Evolutionary conservation across 2,329 filamentous ascomycete species (phyloP).

Genomic region (Colletotrichum sp.): DNA sequence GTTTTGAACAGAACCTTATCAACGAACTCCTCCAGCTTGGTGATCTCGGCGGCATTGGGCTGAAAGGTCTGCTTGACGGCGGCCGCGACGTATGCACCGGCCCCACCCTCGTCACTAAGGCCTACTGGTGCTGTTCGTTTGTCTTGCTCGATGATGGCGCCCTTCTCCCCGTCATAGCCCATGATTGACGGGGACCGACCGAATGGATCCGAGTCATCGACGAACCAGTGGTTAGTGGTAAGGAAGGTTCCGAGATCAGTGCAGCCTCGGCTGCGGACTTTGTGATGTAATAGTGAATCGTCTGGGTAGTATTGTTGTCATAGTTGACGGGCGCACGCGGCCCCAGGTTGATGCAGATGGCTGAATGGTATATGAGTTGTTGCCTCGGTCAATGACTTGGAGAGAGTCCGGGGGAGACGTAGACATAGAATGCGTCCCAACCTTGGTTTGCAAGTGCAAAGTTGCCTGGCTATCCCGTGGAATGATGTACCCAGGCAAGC

Average conservation of each 20-base stretch:
- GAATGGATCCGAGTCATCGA: conserved; percentile 56
- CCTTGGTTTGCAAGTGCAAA: conserved; percentile 47
- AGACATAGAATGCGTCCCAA: conserved; percentile 41
- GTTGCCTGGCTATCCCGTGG: conserved; percentile 48
- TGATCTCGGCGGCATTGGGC: conserved; percentile 51
- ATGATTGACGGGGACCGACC: conserved; percentile 58
- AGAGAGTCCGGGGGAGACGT: conserved; percentile 42
- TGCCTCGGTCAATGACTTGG: conserved; percentile 24
- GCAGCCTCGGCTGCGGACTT: conserved; percentile 44
- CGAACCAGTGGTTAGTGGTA: conserved; percentile 58
- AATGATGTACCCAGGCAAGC: conserved; percentile 59
- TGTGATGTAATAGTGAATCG: conserved; percentile 60
- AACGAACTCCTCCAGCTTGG: conserved; percentile 58
- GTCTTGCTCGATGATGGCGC: conserved; percentile 48
- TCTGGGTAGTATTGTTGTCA: conserved; percentile 49
- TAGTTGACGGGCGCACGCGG: conserved; percentile 50
- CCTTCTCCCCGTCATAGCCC: conserved; percentile 57
- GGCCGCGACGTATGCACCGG: conserved; percentile 58
- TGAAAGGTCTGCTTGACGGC: conserved; percentile 58
- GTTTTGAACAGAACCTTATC: conserved; percentile 53
- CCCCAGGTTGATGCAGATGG: conserved; percentile 51
- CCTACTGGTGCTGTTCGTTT: conserved; percentile 61
- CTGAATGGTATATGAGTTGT: conserved; percentile 41
- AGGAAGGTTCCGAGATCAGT: conserved; percentile 55
- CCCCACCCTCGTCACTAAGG: conserved; percentile 63